Evolutionary conservation across 2,329 filamentous ascomycete genomes (phyloP), one percentile per base, ranked within the genome.

Genomic region (Cordyceps sp.): DNA sequence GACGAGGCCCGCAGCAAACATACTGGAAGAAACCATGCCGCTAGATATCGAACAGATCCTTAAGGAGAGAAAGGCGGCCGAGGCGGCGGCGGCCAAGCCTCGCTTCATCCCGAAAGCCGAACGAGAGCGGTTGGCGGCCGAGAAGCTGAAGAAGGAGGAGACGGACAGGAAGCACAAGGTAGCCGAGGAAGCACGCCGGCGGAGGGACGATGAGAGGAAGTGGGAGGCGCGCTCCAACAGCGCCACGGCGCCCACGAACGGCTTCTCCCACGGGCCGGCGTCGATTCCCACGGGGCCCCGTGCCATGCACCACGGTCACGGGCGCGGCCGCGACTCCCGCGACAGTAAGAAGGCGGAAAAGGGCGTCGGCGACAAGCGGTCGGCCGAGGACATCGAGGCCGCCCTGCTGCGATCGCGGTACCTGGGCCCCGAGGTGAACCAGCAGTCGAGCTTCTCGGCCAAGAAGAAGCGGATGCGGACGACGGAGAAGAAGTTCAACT

Each of bases 401-500:
- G 71, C 76, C 19, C 59, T 90, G 36, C 73, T 83, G 38, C 69
- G 81, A 37, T 74, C 83, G 43, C 68, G 84, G 38, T 98, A 98
- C 49, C 86, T 96, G 69, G 90, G 90, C 4, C 79, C 83, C 1
- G 83, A 93, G 40, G 73, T 81, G 32, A 92, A 90, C 41, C 72
- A 78, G 40, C 68, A 65, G 35, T 86, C 80, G 5, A 93, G 71
- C 24, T 94, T 96, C 49, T 93, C 85, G 0, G 86, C 86, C 1
- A 83, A 90, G 61, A 98, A 96, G 68, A 96, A 96, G 63, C 72
- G 88, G 35, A 80, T 82, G 59, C 70, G 88, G 38, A 93, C 85
- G 2, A 90, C 83, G 1, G 88, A 93, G 48, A 84, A 86, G 57
- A 96, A 98, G 53, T 98, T 98, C 62, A 98, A 94, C 47, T 98